Percentiles rank a stretch among this genome's conserved stretches.
These are phyloP conservation scores for Begonia fuchsioides DNA, from an alignment of 306 rosid species.

Conservation along the genomic window DNA sequence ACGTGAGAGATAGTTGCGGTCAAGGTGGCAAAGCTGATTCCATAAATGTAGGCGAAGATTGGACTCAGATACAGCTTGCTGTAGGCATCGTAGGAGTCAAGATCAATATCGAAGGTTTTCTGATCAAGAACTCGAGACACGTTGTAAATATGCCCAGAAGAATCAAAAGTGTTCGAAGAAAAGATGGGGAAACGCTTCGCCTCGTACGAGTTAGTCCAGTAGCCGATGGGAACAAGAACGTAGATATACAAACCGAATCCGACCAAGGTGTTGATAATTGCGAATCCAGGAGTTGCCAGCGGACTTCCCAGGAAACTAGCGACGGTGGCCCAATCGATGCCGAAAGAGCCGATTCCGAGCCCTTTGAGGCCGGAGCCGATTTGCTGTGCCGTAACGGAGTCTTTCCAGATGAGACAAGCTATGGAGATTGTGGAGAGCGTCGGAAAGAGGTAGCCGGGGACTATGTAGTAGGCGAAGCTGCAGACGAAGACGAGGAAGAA, in stretches of 20 bases:
- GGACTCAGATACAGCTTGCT: slow-evolving; percentile 14
- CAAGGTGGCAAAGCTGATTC: slow-evolving; percentile 21
- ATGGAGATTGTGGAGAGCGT: slow-evolving; percentile 15
- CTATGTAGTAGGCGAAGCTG: slow-evolving; percentile 23
- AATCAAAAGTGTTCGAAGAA: slow-evolving; percentile 11
- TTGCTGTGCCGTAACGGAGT: slow-evolving; percentile 18
- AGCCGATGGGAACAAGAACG: slow-evolving; percentile 16
- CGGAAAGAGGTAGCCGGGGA: slow-evolving; percentile 22
- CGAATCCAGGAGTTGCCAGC: slow-evolving; percentile 21
- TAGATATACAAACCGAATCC: slow-evolving; percentile 18
- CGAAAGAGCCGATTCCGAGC: slow-evolving; percentile 29
- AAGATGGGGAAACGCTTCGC: slow-evolving; percentile 20
- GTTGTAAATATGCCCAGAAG: slow-evolving; percentile 11
- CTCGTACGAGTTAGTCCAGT: slow-evolving; percentile 18
- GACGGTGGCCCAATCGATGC: slow-evolving; percentile 22
- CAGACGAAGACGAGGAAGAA: slow-evolving; percentile 15
- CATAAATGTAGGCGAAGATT: slow-evolving; percentile 16
- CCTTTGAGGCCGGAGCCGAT: slow-evolving; percentile 25
- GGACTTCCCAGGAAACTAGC: slow-evolving; percentile 20
- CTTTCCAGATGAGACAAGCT: slow-evolving; percentile 15
- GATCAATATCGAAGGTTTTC: slow-evolving; percentile 12
- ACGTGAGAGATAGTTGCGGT: slow-evolving; percentile 22
- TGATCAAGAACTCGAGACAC: slow-evolving; percentile 8
- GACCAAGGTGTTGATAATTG: slow-evolving; percentile 11
- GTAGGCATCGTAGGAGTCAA: slow-evolving; percentile 7